These are phyloP conservation scores for Helicostylum pulchrum DNA, from an alignment of 192 early-diverging fungal species.

Conservation along the genomic window DNA sequence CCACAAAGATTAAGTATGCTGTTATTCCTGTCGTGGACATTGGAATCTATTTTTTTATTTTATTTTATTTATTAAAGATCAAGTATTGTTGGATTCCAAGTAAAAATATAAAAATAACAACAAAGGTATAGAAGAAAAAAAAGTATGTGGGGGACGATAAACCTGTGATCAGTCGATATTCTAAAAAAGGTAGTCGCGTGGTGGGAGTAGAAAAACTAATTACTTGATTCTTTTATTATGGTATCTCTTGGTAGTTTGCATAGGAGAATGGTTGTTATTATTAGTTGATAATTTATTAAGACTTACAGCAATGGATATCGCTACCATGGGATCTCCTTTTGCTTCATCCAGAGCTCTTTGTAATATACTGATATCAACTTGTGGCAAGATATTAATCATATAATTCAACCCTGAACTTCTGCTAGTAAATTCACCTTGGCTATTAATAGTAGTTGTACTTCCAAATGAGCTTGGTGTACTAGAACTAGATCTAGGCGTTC, in stretches of 20 bases:
- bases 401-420: background rate
- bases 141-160: background rate
- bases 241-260: background rate
- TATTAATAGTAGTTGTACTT: no score
- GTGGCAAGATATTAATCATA: constrained; percentile 24
- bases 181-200: background rate
- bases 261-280: constrained; percentile 3
- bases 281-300: constrained; percentile 3
- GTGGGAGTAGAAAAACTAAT: constrained; percentile 1
- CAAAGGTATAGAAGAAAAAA: background rate
- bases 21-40: constrained; percentile 2
- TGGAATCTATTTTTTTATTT: background rate
- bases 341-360: constrained; percentile 19
- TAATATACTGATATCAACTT: constrained; percentile 11
- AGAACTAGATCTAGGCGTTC: no score
- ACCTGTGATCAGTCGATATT: background rate
- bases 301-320: constrained; percentile 19
- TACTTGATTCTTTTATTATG: background rate
- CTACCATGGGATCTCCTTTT: constrained; percentile 24
- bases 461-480: no score
- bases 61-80: background rate
- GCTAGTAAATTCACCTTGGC: no score
- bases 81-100: background rate
- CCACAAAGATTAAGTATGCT: constrained; percentile 6
- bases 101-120: background rate